These are phyloP conservation scores for Hypsizygus ulmarius DNA, from an alignment of 1,284 basidiomycete genomes.

Conservation along the genomic window DNA sequence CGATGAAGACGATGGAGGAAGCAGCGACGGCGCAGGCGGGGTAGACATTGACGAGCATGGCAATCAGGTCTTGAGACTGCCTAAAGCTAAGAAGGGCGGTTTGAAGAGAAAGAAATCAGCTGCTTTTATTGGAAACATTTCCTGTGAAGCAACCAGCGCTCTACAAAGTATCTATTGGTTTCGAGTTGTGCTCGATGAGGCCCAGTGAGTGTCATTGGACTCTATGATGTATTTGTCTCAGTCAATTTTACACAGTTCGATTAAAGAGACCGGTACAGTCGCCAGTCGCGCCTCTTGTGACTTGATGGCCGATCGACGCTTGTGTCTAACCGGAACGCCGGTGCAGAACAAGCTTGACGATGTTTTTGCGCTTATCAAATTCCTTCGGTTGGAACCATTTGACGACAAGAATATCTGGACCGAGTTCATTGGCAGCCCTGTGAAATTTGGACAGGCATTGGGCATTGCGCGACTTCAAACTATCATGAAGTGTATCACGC, in stretches of 20 bases:
- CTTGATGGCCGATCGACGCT: conserved; percentile 87
- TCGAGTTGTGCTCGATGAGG: conserved; percentile 95
- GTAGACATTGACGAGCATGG: conserved; percentile 71
- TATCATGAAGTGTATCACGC: conserved; percentile 95
- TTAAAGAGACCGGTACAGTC: conserved; percentile 94
- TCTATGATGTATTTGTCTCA: conserved; percentile 1
- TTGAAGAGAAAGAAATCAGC: conserved; percentile 69
- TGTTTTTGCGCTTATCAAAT: conserved; percentile 94
- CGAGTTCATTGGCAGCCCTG: conserved; percentile 87
- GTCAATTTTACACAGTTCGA: conserved; percentile 58
- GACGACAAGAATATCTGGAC: conserved; percentile 94
- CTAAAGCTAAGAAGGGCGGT: conserved; percentile 58
- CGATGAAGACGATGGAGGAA: conserved; percentile 70
- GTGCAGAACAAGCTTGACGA: conserved; percentile 99
- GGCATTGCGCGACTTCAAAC: conserved; percentile 93
- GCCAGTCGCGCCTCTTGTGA: conserved; percentile 95
- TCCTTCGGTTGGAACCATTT: conserved; percentile 89
- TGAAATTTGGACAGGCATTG: conserved; percentile 89
- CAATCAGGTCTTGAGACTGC: conserved; percentile 52
- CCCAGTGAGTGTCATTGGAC: conserved; percentile 69
- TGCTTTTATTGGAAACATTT: conserved; percentile 36
- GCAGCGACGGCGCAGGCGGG: conserved; percentile 61
- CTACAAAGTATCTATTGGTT: conserved; percentile 98
- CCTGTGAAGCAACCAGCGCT: conserved; percentile 73
- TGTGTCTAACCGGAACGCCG: conserved; percentile 96